Evolutionary conservation across 2,329 filamentous ascomycete species (phyloP).

Genomic region (Aspergillus proliferans): DNA sequence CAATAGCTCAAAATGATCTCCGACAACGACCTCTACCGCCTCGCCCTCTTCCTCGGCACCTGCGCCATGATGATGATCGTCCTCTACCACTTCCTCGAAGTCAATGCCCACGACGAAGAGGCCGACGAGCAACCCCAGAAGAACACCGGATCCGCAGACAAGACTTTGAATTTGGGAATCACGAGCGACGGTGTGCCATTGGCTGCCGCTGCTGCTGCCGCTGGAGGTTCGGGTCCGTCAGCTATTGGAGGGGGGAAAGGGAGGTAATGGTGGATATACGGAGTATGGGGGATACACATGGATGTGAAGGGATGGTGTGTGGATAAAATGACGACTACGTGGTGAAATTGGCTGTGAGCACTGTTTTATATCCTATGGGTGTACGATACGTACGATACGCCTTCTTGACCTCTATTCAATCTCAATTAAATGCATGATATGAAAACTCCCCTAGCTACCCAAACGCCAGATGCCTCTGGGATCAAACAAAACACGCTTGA

Average conservation of each 20-base stretch:
- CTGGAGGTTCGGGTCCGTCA: constrained; percentile 12
- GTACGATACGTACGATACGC: too few relatives aligned
- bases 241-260: constrained; percentile 9
- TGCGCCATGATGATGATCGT: constrained; percentile 88
- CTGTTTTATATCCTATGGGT: too few relatives aligned
- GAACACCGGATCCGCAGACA: constrained; percentile 3
- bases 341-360: neutral
- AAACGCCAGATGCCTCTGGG: too few relatives aligned
- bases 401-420: too few relatives aligned
- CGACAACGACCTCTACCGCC: constrained; percentile 81
- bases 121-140: constrained; percentile 7
- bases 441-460: too few relatives aligned
- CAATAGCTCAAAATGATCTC: constrained; percentile 69
- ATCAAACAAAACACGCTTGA: too few relatives aligned
- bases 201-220: constrained; percentile 5
- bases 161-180: neutral
- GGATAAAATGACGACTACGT: neutral
- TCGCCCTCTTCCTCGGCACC: constrained; percentile 89
- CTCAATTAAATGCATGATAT: too few relatives aligned
- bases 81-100: constrained; percentile 90
- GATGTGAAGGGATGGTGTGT: neutral
- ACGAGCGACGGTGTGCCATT: neutral
- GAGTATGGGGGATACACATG: neutral
- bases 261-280: constrained; percentile 4
- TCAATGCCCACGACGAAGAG: constrained; percentile 65